Evolutionary conservation across 2,329 filamentous ascomycete genomes (phyloP), one percentile per base, ranked within the genome.

Genomic region (Phyllosticta citrichinensis): DNA sequence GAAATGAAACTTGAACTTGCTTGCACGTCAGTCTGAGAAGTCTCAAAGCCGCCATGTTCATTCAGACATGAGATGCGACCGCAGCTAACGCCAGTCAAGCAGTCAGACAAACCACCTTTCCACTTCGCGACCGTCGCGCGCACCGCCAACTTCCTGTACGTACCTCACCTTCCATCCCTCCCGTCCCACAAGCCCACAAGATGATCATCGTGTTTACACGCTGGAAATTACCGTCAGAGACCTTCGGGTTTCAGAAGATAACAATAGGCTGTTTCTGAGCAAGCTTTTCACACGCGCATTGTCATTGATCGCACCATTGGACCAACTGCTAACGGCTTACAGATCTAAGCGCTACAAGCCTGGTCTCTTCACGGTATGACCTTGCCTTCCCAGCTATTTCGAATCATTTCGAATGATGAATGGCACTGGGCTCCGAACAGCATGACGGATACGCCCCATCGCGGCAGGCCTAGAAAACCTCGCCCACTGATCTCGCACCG

Each of bases 401-500:
- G 19, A 17, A 17, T n/a, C 51, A 55, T 65, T 66, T 77, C 73
- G 70, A 68, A 84, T 89, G 89, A 93, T 91, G 89, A 91, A 88
- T 81, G 89, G 91, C 91, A 96, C 91, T 96, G 91, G 91, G 91
- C 91, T 93, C 91, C 87, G 91, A 95, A 76, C 80, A 76, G 76
- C 79, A 85, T 85, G 91, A 80, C 75, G 89, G 91, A 85, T 84
- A 88, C 84, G 90, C 91, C 89, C 72, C 78, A 83, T 89, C 89
- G 90, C 77, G 91, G 89, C 91, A 96, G 91, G 91, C 91, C 90
- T 96, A 95, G 91, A 95, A 96, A 96, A 96, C 92, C 91, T 96
- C 86, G 91, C 89, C 91, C 89, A 93, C 91, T 96, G 91, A 96
- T 79, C 10, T 71, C 64, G 30, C 60, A 40, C n/a, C 17, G 2